A percentile compares a stretch with the other conserved stretches of the same genome.
phyloP scores from a whole-genome alignment of 202 grass and related monocot genomes.

The Schoenoplectus triqueter region DNA sequence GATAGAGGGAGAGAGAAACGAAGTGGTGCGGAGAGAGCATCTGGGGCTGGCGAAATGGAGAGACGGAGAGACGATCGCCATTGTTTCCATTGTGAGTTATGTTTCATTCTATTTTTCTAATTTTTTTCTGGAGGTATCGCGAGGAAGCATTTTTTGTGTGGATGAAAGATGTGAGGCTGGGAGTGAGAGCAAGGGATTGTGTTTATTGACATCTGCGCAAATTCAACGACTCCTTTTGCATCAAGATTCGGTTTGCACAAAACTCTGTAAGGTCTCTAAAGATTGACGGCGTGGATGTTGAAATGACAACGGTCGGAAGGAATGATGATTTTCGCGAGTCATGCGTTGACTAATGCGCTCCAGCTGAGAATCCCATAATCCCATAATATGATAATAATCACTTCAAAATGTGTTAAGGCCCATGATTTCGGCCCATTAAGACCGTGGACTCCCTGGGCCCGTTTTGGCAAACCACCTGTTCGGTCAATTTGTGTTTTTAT shows the following conservation, averaged over 20 bases:
- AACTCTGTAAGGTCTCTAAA: neutral
- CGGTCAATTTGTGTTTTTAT: no score
- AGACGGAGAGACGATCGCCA: conserved; percentile 34
- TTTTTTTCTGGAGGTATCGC: neutral
- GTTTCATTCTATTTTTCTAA: neutral
- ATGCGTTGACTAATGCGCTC: no score
- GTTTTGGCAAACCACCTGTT: no score
- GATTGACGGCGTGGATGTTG: neutral
- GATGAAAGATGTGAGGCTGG: conserved; percentile 37
- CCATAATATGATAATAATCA: no score
- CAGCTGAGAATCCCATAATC: no score
- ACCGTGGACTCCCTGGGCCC: neutral
- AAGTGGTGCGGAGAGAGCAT: conserved; percentile 2
- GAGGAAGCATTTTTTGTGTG: neutral
- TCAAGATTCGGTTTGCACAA: neutral
- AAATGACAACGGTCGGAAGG: conserved; percentile 7
- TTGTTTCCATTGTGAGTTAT: conserved; percentile 30
- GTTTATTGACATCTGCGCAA: neutral
- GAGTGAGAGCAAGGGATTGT: neutral
- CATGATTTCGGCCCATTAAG: no score
- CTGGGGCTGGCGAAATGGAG: neutral
- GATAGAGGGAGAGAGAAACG: conserved; percentile 11
- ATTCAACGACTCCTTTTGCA: neutral
- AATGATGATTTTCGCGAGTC: neutral
- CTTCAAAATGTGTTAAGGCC: no score